These are phyloP conservation scores for Debaryomyces coudertii DNA, from an alignment of 1,139 yeast genomes.

Conservation along the genomic window DNA sequence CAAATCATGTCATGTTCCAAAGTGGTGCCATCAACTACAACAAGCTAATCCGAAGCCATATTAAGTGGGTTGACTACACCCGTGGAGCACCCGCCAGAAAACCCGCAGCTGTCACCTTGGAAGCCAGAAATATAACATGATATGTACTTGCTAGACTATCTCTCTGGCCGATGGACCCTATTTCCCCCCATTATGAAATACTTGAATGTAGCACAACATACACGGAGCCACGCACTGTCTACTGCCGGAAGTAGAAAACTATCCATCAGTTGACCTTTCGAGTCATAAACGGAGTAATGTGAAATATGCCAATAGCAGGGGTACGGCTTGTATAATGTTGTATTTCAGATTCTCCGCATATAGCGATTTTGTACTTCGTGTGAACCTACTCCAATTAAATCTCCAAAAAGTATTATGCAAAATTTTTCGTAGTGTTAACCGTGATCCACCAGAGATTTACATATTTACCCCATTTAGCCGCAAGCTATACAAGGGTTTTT, in stretches of 20 bases:
- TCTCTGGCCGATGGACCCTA: background rate
- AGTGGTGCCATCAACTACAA: background rate
- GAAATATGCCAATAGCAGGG: background rate
- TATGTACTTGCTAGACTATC: too few species aligned
- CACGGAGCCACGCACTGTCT: background rate
- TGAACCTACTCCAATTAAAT: conserved; percentile 4
- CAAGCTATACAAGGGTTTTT: background rate
- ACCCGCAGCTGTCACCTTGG: background rate
- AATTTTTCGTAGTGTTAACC: background rate
- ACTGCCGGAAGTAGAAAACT: background rate
- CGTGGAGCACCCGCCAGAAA: background rate
- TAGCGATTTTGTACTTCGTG: background rate
- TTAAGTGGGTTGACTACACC: background rate
- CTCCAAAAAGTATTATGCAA: conserved; percentile 4
- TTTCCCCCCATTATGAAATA: background rate
- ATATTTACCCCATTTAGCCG: conserved; percentile 6
- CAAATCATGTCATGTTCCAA: background rate
- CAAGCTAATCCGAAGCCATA: background rate
- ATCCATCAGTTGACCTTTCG: background rate
- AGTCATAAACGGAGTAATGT: background rate
- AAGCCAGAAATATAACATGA: background rate
- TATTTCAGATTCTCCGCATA: conserved; percentile 7
- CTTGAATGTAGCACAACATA: background rate
- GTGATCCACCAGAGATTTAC: background rate
- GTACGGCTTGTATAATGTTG: conserved; percentile 5